Evolutionary conservation across 2,329 filamentous ascomycete genomes (phyloP), one percentile per base, ranked within the genome.

Genomic region (Fusarium tricinctum): DNA sequence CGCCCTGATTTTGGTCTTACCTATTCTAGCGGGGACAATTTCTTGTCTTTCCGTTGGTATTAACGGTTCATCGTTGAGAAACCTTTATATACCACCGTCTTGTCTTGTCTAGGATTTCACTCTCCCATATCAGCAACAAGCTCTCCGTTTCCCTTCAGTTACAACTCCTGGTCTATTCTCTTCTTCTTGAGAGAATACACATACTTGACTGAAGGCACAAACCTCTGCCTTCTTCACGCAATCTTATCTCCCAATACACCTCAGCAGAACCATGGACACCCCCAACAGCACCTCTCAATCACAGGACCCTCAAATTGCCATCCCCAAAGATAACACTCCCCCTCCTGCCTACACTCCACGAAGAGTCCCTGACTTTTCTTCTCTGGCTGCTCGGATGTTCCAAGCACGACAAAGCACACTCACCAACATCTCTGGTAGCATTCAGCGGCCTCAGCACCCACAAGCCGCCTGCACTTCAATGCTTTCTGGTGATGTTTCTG

Each of bases 331-430:
- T 19, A 61, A 65, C 35, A 55, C 70, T 5, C 76, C 76, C 38
- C 76, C 76, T 42, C 76, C 76, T 4, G 76, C 75, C 15, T 78
- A 78, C 49, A 73, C 76, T 8, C 73, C 76, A 28, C 65, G 60
- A 20, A 57, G 68, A 28, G 35, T 59, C 14, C 52, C 60, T 23
- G 55, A 70, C 17, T 45, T 74, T 15, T 22, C 68, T 43, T 30
- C 57, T 47, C 35, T 74, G 33, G 56, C 65, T 13, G 63, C 67
- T 20, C 59, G 58, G 23, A 53, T 70, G 19, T 38, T 73, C 20
- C 68, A 70, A 38, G 56, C 63, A 51, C 58, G 55, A 22, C 68
- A 53, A 35, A 20, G 13, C 13, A 23, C 44, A 10, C 42, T 70
- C 17, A 22, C 40, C 44, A 59, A 26, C 42, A 55, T 65, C 51